phyloP scores from a whole-genome alignment of 2,329 filamentous ascomycete genomes.

The Magnaporthiopsis rhizophila region DNA sequence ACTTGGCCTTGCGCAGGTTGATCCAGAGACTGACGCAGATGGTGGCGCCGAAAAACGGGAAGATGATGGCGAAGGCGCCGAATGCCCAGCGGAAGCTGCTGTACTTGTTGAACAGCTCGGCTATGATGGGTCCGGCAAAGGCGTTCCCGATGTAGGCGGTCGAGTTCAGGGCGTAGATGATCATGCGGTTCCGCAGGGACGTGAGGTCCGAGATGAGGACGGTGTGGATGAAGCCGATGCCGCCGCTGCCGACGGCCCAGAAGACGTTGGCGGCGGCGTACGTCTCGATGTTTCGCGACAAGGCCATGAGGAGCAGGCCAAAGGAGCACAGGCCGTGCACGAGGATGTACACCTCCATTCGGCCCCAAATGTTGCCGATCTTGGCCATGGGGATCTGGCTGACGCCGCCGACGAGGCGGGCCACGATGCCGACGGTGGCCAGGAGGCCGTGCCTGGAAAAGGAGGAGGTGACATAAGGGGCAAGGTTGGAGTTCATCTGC shows the following conservation, averaged over 20 bases:
- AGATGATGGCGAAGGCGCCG: conserved; percentile 50
- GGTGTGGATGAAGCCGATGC: conserved; percentile 30
- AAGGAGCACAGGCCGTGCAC: conserved; percentile 35
- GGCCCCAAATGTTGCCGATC: conserved; percentile 39
- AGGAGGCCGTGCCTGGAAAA: conserved; percentile 46
- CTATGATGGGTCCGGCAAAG: conserved; percentile 15
- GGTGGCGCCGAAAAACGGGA: conserved; percentile 49
- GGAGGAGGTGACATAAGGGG: conserved; percentile 39
- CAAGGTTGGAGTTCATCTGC: conserved; percentile 22
- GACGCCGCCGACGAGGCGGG: conserved; percentile 46
- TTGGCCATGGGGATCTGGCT: conserved; percentile 44
- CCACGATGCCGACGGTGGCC: conserved; percentile 44
- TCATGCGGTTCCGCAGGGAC: conserved; percentile 52
- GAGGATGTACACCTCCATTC: conserved; percentile 34
- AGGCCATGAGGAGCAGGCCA: conserved; percentile 52
- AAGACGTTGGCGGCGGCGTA: conserved; percentile 46
- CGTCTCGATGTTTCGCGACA: conserved; percentile 42
- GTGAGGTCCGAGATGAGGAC: conserved; percentile 56
- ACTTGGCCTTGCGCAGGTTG: conserved; percentile 50
- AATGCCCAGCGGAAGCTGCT: conserved; percentile 57
- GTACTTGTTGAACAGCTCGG: conserved; percentile 39
- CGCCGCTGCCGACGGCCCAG: conserved; percentile 53
- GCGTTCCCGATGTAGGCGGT: conserved; percentile 57
- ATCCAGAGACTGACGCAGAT: conserved; percentile 46
- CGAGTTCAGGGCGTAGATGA: conserved; percentile 53